phyloP scores from a whole-genome alignment of 192 early-diverging fungal genomes.

The Coemansia sp. region DNA sequence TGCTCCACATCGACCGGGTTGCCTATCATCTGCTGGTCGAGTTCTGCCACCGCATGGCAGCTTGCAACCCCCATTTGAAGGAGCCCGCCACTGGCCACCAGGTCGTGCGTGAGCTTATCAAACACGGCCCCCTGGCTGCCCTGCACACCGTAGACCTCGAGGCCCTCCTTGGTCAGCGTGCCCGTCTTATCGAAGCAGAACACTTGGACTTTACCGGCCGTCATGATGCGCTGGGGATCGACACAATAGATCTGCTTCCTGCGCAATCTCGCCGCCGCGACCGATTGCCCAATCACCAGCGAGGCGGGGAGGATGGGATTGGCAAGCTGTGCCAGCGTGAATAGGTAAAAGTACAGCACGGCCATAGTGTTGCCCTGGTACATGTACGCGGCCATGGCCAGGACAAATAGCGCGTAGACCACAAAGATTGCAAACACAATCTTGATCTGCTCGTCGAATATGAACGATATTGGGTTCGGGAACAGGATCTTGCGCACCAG shows the following conservation, averaged over 20 bases:
- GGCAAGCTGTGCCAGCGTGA: constrained; percentile 60
- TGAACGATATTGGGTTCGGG: constrained; percentile 59
- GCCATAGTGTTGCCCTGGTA: constrained; percentile 46
- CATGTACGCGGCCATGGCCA: constrained; percentile 41
- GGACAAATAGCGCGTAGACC: constrained; percentile 31
- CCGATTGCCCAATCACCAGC: constrained; percentile 57
- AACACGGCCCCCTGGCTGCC: constrained; percentile 5
- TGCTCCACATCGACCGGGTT: constrained; percentile 66
- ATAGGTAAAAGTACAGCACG: constrained; percentile 65
- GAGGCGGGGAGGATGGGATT: constrained; percentile 60
- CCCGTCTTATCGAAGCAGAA: constrained; percentile 66
- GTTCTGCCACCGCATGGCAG: constrained; percentile 56
- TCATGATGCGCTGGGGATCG: constrained; percentile 56
- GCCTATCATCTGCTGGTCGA: constrained; percentile 53
- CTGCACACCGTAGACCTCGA: constrained; percentile 52
- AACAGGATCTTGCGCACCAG: constrained; percentile 65
- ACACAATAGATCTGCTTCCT: constrained; percentile 57
- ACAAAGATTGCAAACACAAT: constrained; percentile 52
- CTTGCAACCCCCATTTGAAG: constrained; percentile 31
- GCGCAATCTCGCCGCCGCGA: constrained; percentile 49
- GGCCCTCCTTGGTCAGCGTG: constrained; percentile 60
- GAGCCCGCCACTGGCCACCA: constrained; percentile 5
- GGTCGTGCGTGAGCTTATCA: neutral
- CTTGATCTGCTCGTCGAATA: constrained; percentile 68
- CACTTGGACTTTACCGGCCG: constrained; percentile 58